These are phyloP conservation scores for Daldinia vernicosa DNA, from an alignment of 495 filamentous ascomycete species.

Conservation along the genomic window DNA sequence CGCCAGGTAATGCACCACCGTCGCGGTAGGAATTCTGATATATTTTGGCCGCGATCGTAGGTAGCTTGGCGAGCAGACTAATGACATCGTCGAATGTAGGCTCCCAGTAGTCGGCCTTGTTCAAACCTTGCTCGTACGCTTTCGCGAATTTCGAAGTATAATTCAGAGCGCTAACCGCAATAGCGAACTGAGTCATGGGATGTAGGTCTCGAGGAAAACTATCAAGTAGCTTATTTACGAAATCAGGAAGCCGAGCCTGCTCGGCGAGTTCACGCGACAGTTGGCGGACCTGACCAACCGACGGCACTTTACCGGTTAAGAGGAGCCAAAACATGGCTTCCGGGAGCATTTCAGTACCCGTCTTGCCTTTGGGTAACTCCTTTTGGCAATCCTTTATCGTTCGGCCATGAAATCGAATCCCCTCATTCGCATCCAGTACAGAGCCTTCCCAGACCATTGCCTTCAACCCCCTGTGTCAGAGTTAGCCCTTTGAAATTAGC, in stretches of 20 bases:
- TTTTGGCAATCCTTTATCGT: slow-evolving; percentile 98
- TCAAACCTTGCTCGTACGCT: slow-evolving; percentile 86
- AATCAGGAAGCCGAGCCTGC: slow-evolving; percentile 81
- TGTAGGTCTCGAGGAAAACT: slow-evolving; percentile 88
- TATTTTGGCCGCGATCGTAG: slow-evolving; percentile 95
- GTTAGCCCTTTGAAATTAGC: slow-evolving; percentile 10
- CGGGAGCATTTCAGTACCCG: slow-evolving; percentile 98
- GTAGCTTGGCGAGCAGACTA: slow-evolving; percentile 91
- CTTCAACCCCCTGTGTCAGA: slow-evolving; percentile 71
- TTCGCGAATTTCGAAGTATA: slow-evolving; percentile 92
- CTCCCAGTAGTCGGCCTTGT: slow-evolving; percentile 98
- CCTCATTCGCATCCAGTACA: slow-evolving; percentile 94
- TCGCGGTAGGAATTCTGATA: slow-evolving; percentile 88
- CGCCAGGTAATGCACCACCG: slow-evolving; percentile 76
- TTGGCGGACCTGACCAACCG: slow-evolving; percentile 77
- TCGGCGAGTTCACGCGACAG: slow-evolving; percentile 88
- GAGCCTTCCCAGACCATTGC: slow-evolving; percentile 99
- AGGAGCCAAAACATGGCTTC: slow-evolving; percentile 99
- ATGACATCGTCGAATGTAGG: slow-evolving; percentile 97
- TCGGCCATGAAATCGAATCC: slow-evolving; percentile 96
- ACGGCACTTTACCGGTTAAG: slow-evolving; percentile 90
- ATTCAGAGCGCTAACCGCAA: slow-evolving; percentile 92
- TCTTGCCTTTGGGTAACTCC: slow-evolving; percentile 89
- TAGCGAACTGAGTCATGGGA: slow-evolving; percentile 97
- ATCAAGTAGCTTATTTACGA: slow-evolving; percentile 88